Evolutionary conservation across 345 rosid genomes (phyloP).

Genomic region (Citrus sinensis): DVS_A1.0 CM039163.1:51587001-51587500

Average conservation of each 20-base stretch:
- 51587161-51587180: background rate
- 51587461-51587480: background rate
- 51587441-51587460: background rate
- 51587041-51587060: background rate
- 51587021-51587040: too few relatives aligned
- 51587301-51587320: too few relatives aligned
- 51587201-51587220: too few relatives aligned
- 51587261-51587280: background rate
- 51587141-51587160: too few relatives aligned
- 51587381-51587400: background rate
- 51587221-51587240: too few relatives aligned
- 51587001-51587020: too few relatives aligned
- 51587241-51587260: background rate
- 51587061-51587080: background rate
- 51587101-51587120: background rate
- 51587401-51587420: background rate
- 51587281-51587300: background rate
- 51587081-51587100: background rate
- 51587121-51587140: background rate
- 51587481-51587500: background rate
- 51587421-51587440: background rate
- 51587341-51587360: background rate
- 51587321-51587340: background rate
- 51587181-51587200: too few relatives aligned
- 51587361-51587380: background rate